Percentiles rank a stretch among this genome's conserved stretches.
Evolutionary conservation across 352 stramenopile species (phyloP).

Genomic region (Phytophthora pinifolia): DNA sequence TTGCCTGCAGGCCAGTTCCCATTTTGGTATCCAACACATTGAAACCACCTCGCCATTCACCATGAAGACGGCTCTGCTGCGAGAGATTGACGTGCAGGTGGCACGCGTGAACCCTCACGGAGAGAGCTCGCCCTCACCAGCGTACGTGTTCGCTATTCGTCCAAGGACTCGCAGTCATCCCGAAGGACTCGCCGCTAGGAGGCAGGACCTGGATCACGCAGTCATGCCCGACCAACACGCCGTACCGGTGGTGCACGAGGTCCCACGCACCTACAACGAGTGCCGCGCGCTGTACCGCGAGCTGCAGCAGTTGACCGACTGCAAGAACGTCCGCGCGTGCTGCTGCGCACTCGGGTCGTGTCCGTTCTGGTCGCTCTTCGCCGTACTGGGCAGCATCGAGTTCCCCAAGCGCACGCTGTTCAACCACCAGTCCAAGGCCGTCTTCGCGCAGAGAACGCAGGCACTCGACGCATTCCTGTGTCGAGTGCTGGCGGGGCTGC

Average conservation of each 20-base stretch:
- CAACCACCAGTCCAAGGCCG: conserved; percentile 36
- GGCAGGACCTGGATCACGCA: conserved; percentile 32
- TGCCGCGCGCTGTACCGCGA: conserved; percentile 50
- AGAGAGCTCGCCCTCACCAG: conserved; percentile 23
- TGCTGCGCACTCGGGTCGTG: conserved; percentile 53
- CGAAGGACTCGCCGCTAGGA: conserved; percentile 7
- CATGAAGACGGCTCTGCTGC: conserved; percentile 46
- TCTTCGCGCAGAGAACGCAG: conserved; percentile 30
- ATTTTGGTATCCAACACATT: neutral
- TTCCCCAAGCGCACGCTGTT: conserved; percentile 60
- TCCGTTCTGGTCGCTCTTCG: conserved; percentile 59
- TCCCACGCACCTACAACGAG: conserved; percentile 52
- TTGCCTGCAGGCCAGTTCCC: neutral
- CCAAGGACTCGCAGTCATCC: conserved; percentile 16
- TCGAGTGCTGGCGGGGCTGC: conserved; percentile 31
- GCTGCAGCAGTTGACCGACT: conserved; percentile 44
- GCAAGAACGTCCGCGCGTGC: conserved; percentile 40
- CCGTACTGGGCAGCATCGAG: conserved; percentile 39
- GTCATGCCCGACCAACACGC: conserved; percentile 10
- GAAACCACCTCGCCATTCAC: conserved; percentile 9
- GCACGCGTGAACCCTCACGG: conserved; percentile 32
- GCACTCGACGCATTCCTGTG: conserved; percentile 34
- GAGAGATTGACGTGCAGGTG: conserved; percentile 55
- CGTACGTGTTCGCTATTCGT: conserved; percentile 55
- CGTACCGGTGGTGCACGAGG: conserved; percentile 39